Evolutionary conservation across 495 filamentous ascomycete species (phyloP).

Genomic region (Tuber melanosporum): DNA sequence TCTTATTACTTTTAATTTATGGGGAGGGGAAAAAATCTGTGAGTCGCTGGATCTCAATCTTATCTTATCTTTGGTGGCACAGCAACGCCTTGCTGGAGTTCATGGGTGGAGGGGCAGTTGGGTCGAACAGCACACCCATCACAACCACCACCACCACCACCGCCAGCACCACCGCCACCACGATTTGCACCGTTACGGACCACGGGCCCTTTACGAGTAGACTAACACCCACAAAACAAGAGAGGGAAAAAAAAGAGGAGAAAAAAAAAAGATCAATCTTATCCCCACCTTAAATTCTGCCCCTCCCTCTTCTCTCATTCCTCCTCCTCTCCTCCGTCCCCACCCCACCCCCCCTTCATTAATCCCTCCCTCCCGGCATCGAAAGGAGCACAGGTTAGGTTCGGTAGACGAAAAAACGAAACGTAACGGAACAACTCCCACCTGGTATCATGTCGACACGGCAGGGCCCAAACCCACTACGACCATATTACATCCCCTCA

Average conservation of each 20-base stretch:
- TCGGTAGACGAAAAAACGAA: not conserved
- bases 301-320: not conserved
- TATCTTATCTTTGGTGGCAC: not conserved
- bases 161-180: not conserved
- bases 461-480: conserved; percentile 70
- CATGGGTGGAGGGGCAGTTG: not conserved
- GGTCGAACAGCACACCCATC: not conserved
- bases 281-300: not conserved
- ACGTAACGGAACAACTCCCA: conserved; percentile 30
- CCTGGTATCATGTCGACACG: conserved; percentile 45
- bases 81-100: not conserved
- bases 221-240: not conserved
- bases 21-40: not conserved
- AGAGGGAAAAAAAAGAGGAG: not conserved
- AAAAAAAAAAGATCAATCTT: not conserved
- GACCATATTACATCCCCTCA: conserved; percentile 91
- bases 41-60: not conserved
- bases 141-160: not conserved
- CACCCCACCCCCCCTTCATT: not conserved
- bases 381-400: not conserved
- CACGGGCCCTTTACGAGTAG: not conserved
- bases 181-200: not conserved
- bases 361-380: not conserved
- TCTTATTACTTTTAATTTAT: not conserved
- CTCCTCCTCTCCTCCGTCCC: not conserved